phyloP scores from a whole-genome alignment of 139 green algal species.

The Parachlorella kessleri region DNA sequence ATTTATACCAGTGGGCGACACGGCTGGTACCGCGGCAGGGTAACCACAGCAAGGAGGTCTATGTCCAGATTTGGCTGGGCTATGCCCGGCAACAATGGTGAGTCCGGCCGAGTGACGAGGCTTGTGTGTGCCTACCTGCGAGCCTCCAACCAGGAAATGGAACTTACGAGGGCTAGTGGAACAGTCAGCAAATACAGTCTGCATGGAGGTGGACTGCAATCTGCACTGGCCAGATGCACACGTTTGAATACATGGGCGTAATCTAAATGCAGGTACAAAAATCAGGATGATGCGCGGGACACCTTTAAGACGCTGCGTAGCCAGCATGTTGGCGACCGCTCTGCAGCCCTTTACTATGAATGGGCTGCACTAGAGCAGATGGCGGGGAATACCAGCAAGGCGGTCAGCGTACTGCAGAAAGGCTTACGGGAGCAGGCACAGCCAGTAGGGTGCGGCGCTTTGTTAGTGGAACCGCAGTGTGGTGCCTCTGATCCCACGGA shows the following conservation, averaged over 20 bases:
- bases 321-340: conserved; percentile 63
- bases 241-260: too few relatives aligned
- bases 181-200: not conserved
- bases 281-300: conserved; percentile 82
- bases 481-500: too few relatives aligned
- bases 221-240: too few relatives aligned
- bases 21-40: conserved; percentile 63
- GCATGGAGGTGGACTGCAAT: too few relatives aligned
- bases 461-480: too few relatives aligned
- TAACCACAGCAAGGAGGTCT: conserved; percentile 61
- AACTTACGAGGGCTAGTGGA: not conserved
- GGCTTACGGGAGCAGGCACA: conserved; percentile 56
- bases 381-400: conserved; percentile 61
- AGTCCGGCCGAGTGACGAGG: not conserved
- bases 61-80: conserved; percentile 79
- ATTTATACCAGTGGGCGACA: conserved; percentile 75
- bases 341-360: conserved; percentile 66
- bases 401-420: conserved; percentile 63
- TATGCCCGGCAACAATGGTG: conserved; percentile 78
- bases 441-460: conserved; percentile 33
- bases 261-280: conserved; percentile 40
- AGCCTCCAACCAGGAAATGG: too few relatives aligned
- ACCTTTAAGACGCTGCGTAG: conserved; percentile 88
- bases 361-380: conserved; percentile 79
- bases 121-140: not conserved